Percentiles rank a stretch among this genome's conserved stretches.
phyloP scores from a whole-genome alignment of 176 grass and related monocot genomes.

The Olyra latifolia region DNA sequence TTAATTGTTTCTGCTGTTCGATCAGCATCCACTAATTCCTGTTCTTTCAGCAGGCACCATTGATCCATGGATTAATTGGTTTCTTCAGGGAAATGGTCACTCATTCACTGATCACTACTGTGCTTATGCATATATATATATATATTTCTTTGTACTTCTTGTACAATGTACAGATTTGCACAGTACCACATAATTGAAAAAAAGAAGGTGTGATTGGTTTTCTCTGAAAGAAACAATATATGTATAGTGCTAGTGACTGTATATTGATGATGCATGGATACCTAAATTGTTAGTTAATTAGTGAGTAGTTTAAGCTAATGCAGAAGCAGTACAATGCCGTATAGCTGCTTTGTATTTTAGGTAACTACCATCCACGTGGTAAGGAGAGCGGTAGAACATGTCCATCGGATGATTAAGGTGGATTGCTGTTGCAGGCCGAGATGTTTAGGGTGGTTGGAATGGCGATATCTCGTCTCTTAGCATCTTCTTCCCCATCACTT shows the following conservation, averaged over 20 bases:
- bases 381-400: slow-evolving; percentile 33
- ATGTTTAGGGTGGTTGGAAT: slow-evolving; percentile 33
- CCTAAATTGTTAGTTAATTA: not conserved
- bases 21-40: not conserved
- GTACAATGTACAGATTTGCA: not conserved
- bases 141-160: too few relatives aligned
- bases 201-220: not conserved
- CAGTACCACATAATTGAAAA: not conserved
- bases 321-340: not conserved
- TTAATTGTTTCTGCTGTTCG: not conserved
- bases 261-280: not conserved
- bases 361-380: slow-evolving; percentile 31
- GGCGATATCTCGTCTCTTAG: slow-evolving; percentile 12
- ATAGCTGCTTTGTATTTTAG: slow-evolving; percentile 4
- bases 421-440: not conserved
- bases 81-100: slow-evolving; percentile 29
- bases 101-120: not conserved
- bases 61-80: not conserved
- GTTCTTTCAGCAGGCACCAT: not conserved
- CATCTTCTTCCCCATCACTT: not conserved
- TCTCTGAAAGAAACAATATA: not conserved
- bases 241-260: not conserved
- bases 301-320: not conserved
- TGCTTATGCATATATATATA: not conserved
- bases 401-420: slow-evolving; percentile 32